Evolutionary conservation across 2,329 filamentous ascomycete species (phyloP), one percentile per base, ranked within the genome.

Genomic region (Trichoderma sp.): DNA sequence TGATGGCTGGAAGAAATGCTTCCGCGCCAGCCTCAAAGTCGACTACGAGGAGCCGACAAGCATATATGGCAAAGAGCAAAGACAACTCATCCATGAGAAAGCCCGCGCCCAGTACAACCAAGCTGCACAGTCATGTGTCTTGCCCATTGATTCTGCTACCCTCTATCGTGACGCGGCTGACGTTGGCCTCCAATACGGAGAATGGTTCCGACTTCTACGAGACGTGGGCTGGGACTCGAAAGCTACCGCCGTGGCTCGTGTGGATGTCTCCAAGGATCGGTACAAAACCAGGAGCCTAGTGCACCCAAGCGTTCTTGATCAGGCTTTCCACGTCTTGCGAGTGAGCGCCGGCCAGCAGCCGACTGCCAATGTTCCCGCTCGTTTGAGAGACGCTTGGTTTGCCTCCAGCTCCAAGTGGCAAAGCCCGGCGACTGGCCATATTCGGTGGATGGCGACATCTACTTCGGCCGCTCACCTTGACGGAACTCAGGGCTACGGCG

Each of bases 301-400:
- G 15, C 78, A 80, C 61, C 78, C 78, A 1, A 73, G 74, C 12
- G 69, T 78, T 7, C 68, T 80, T 4, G 78, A 80, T 64, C 69
- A 72, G 0, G 72, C 71, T 10, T 72, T 79, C 57, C 76, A 78
- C 6, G 68, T 75, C 14, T 60, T 63, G 59, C 59, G 50, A 9
- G 39, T 47, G 17, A 47, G 59, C 12, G 26, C 59, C 14, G 59
- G 59, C 4, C 48, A 63, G 41, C 48, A 45, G 14, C 15, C 15
- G 10, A 17, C 39, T 24, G 39, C 59, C 48, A 63, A 63, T 15
- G 50, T 63, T 50, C 59, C 59, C n/a, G 26, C 19, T 19, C 59
- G 59, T 41, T 14, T 63, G 12, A 3, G 28, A 7, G 41, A 24
- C 10, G 59, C 48, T n/a, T 63, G 59, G 59, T 63, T 63, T 45